A percentile compares a stretch with the other conserved stretches of the same genome.
Evolutionary conservation across 164 flowering plant species (phyloP).

Genomic region (Litsea cubeba): DNA sequence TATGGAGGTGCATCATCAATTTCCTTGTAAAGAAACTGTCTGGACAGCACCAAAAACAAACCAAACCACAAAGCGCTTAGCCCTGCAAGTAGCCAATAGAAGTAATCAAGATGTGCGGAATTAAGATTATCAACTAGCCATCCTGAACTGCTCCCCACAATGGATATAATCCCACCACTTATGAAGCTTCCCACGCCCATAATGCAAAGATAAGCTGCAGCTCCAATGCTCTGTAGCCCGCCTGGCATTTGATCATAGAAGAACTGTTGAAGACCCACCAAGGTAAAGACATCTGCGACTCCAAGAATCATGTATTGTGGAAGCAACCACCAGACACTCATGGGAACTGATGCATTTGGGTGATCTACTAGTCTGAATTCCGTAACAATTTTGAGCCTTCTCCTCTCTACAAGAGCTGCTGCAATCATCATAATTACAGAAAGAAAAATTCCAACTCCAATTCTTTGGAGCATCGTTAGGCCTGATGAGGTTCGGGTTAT

Average conservation of each 20-base stretch:
- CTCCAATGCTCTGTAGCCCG: constrained; percentile 4
- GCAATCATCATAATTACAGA: background rate
- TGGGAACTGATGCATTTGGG: constrained; percentile 2
- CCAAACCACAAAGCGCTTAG: constrained; percentile 4
- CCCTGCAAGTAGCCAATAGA: constrained; percentile 19
- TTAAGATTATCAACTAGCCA: constrained; percentile 4
- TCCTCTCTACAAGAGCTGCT: constrained; percentile 7
- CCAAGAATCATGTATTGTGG: constrained; percentile 11
- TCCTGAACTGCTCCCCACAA: constrained; percentile 1
- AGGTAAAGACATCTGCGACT: constrained; percentile 5
- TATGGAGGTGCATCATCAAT: background rate
- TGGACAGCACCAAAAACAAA: background rate
- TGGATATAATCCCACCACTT: background rate
- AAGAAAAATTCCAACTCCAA: constrained; percentile 2
- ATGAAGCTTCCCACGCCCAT: constrained; percentile 8
- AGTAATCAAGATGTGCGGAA: constrained; percentile 12
- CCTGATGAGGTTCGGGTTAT: constrained; percentile 1
- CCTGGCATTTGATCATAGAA: constrained; percentile 8
- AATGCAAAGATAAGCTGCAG: constrained; percentile 3
- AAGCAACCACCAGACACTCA: constrained; percentile 10
- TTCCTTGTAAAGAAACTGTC: constrained; percentile 5
- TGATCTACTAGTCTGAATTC: background rate
- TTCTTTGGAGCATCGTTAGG: constrained; percentile 5
- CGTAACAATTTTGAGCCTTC: constrained; percentile 4
- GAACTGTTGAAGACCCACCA: constrained; percentile 7